These are phyloP conservation scores for Penicillium egyptiacum DNA, from an alignment of 495 filamentous ascomycete species.

Conservation along the genomic window DNA sequence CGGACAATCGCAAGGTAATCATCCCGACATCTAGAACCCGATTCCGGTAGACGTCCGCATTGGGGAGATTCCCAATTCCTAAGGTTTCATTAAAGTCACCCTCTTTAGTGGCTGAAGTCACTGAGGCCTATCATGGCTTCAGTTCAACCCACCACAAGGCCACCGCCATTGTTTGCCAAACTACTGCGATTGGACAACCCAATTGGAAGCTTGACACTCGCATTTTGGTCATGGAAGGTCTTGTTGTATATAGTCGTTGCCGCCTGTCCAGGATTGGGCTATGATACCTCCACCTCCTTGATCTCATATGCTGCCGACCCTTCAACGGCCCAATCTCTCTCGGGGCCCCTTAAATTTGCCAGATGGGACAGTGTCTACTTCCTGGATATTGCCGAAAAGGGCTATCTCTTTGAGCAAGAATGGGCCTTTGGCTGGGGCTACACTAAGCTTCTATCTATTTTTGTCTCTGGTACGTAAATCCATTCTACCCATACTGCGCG, in stretches of 20 bases:
- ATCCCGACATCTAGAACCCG: constrained; percentile 7
- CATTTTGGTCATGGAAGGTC: constrained; percentile 66
- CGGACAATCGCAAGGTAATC: not conserved
- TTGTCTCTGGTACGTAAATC: constrained; percentile 47
- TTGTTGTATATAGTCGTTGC: constrained; percentile 65
- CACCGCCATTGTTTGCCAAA: constrained; percentile 16
- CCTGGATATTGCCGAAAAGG: constrained; percentile 61
- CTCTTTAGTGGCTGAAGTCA: not conserved
- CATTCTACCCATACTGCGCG: not conserved
- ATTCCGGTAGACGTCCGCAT: not conserved
- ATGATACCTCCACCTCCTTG: constrained; percentile 84
- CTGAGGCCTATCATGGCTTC: constrained; percentile 13
- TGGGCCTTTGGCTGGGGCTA: constrained; percentile 87
- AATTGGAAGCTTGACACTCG: constrained; percentile 36
- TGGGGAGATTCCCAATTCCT: constrained; percentile 3
- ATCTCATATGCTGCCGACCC: constrained; percentile 36
- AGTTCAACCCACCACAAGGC: constrained; percentile 11
- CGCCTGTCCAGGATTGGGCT: constrained; percentile 68
- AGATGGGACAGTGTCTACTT: constrained; percentile 97
- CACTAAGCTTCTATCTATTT: constrained; percentile 48
- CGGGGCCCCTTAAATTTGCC: constrained; percentile 54
- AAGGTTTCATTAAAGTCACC: not conserved
- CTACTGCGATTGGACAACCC: constrained; percentile 37
- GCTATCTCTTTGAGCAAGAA: constrained; percentile 89
- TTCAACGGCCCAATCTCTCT: constrained; percentile 18